Conservation (phyloP, 148 eudicot genomes). For the Rhododendron ferrugineum region DNA sequence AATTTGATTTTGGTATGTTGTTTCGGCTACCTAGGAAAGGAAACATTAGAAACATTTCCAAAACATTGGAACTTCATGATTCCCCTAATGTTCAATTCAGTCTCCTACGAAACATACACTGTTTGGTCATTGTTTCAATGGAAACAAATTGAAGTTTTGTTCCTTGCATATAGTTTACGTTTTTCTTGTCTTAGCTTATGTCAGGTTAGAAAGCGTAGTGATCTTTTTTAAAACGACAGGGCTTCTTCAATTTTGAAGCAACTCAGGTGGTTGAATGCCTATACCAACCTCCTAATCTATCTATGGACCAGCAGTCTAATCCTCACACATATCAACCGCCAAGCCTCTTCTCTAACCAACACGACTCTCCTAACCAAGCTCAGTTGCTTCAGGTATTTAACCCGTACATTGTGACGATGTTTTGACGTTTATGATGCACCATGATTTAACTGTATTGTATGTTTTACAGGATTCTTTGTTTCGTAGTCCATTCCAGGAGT, state of each 20-base stretch:
- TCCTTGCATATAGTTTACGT: neutral
- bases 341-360: constrained; percentile 17
- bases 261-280: constrained; percentile 12
- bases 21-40: neutral
- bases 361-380: constrained; percentile 13
- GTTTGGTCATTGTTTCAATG: neutral
- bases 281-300: constrained; percentile 8
- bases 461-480: constrained; percentile 9
- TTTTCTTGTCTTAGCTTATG: neutral
- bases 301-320: constrained; percentile 13
- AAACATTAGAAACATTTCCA: neutral
- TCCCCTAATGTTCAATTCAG: neutral
- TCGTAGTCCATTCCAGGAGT: constrained; percentile 11
- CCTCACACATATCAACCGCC: constrained; percentile 11
- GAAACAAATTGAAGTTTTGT: neutral
- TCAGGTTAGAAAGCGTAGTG: neutral
- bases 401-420: neutral
- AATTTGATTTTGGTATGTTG: neutral
- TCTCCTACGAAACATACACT: neutral
- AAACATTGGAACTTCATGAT: neutral
- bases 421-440: neutral
- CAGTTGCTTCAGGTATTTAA: constrained; percentile 14
- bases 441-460: neutral
- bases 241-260: constrained; percentile 15
- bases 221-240: neutral